Evolutionary conservation across 768 basidiomycete genomes (phyloP).

Genomic region (Podaxis rugospora): DNA sequence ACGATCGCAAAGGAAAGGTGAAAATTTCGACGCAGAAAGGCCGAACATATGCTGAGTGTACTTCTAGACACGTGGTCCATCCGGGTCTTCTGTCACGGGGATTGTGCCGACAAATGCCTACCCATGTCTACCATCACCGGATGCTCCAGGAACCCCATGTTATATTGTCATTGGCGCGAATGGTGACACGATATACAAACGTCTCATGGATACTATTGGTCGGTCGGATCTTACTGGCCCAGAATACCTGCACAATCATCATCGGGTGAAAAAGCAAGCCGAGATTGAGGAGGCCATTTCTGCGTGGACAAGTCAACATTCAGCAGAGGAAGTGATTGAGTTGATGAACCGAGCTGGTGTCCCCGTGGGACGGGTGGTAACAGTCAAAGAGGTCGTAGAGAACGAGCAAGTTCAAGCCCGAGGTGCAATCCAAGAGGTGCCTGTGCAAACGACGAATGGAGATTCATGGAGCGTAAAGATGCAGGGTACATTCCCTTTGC

Average conservation of each 20-base stretch:
- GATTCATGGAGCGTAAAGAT: constrained; percentile 60
- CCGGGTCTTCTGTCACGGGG: constrained; percentile 70
- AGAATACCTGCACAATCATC: constrained; percentile 48
- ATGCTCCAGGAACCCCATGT: constrained; percentile 31
- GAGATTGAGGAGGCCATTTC: constrained; percentile 63
- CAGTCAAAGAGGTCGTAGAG: constrained; percentile 59
- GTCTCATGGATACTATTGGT: constrained; percentile 57
- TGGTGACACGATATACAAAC: constrained; percentile 64
- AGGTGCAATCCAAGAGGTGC: constrained; percentile 56
- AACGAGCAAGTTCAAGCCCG: constrained; percentile 51
- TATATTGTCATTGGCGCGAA: constrained; percentile 74
- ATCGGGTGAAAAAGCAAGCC: constrained; percentile 58
- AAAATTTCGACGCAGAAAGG: background rate
- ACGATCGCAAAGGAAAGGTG: constrained; percentile 67
- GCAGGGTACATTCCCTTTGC: constrained; percentile 57
- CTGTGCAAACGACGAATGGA: constrained; percentile 34
- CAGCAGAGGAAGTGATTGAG: constrained; percentile 49
- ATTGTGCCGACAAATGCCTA: constrained; percentile 76
- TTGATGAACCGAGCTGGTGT: constrained; percentile 49
- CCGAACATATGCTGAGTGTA: background rate
- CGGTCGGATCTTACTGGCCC: constrained; percentile 58
- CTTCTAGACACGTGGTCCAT: constrained; percentile 59
- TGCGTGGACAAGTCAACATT: constrained; percentile 49
- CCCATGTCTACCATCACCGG: constrained; percentile 51
- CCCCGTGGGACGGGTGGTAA: constrained; percentile 61